Evolutionary conservation across 306 rosid genomes (phyloP).

Genomic region (Crataegus laevigata): DNA sequence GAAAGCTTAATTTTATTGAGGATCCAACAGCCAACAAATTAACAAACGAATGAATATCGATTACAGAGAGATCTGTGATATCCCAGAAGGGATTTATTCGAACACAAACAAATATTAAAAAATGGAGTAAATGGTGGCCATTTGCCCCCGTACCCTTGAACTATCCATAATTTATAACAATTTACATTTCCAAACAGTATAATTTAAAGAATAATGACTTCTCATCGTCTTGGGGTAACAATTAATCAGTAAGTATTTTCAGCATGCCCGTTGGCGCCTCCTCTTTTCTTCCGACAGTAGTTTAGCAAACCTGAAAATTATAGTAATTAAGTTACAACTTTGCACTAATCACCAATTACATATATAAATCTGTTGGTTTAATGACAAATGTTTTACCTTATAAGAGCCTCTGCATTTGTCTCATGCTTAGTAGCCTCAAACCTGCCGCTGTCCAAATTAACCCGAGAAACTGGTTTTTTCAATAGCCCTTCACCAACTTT

Average conservation of each 20-base stretch:
- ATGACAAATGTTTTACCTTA: neutral
- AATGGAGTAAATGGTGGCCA: neutral
- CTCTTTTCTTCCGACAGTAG: constrained; percentile 14
- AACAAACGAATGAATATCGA: neutral
- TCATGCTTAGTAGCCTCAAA: constrained; percentile 1
- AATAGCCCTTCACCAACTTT: constrained; percentile 10
- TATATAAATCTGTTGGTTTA: neutral
- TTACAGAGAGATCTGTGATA: neutral
- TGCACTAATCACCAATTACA: neutral
- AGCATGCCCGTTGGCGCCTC: neutral
- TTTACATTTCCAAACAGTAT: neutral
- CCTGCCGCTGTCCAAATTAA: constrained; percentile 10
- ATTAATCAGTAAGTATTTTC: neutral
- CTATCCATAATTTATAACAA: neutral
- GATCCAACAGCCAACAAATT: too few relatives aligned
- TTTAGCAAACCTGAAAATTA: constrained; percentile 20
- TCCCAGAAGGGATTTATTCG: neutral
- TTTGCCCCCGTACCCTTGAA: neutral
- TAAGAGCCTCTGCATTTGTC: constrained; percentile 20
- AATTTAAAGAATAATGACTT: neutral
- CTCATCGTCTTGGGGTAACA: neutral
- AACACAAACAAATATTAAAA: neutral
- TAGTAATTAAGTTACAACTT: neutral
- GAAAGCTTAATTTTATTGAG: too few relatives aligned
- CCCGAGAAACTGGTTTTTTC: constrained; percentile 19